phyloP scores from a whole-genome alignment of 2,329 filamentous ascomycete genomes.

The Rhynchosporium agropyri region DNA sequence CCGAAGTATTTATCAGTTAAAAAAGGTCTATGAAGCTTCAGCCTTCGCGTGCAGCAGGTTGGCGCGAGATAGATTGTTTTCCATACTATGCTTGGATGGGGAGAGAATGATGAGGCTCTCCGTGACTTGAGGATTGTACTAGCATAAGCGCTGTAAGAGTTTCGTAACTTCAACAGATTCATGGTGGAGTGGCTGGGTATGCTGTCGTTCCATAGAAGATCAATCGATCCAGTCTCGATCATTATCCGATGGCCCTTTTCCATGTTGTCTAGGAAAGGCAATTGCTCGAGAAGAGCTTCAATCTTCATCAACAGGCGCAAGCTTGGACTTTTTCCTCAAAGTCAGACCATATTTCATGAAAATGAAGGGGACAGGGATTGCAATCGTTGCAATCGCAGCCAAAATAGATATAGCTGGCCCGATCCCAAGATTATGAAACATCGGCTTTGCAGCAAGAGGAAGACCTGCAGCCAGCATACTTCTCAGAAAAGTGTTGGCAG shows the following conservation, averaged over 20 bases:
- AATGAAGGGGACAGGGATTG: slow-evolving; percentile 61
- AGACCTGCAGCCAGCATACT: slow-evolving; percentile 51
- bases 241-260: too few relatives aligned
- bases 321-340: slow-evolving; percentile 49
- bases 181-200: too few relatives aligned
- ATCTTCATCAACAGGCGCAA: slow-evolving; percentile 43
- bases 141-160: too few relatives aligned
- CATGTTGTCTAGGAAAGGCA: too few relatives aligned
- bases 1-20: slow-evolving; percentile 41
- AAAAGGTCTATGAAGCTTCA: slow-evolving; percentile 43
- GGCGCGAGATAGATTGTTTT: slow-evolving; percentile 30
- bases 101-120: slow-evolving; percentile 26
- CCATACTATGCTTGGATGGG: slow-evolving; percentile 37
- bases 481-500: slow-evolving; percentile 49
- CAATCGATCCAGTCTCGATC: too few relatives aligned
- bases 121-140: too few relatives aligned
- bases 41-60: slow-evolving; percentile 40
- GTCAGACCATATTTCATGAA: slow-evolving; percentile 48
- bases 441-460: slow-evolving; percentile 46
- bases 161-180: too few relatives aligned
- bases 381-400: slow-evolving; percentile 55
- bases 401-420: slow-evolving; percentile 66
- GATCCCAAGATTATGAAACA: slow-evolving; percentile 68
- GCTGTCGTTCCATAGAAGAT: too few relatives aligned
- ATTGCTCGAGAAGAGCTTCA: neutral